These are phyloP conservation scores for Phalaenopsis hybrid DNA, from an alignment of 116 monocot species.

Conservation along the genomic window DNA sequence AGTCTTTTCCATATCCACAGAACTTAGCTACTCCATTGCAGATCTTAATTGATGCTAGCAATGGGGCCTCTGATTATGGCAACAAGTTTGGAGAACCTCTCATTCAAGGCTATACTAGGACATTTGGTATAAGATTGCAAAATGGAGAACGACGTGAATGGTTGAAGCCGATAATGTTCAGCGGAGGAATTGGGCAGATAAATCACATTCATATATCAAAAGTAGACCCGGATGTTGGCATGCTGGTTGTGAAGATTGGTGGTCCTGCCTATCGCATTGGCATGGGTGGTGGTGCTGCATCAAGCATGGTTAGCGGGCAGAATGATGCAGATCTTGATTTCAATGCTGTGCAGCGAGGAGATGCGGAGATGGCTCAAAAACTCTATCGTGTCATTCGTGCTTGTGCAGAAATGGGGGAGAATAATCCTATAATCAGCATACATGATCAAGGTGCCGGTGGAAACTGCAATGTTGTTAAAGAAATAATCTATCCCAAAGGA, in stretches of 20 bases:
- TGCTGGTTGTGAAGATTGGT: slow-evolving; percentile 96
- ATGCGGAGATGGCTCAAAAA: slow-evolving; percentile 99
- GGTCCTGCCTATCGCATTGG: slow-evolving; percentile 95
- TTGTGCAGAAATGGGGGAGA: slow-evolving; percentile 82
- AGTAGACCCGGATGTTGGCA: slow-evolving; percentile 72
- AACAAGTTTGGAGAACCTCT: slow-evolving; percentile 97
- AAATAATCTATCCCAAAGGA: slow-evolving; percentile 93
- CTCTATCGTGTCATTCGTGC: slow-evolving; percentile 83
- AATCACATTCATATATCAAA: slow-evolving; percentile 79
- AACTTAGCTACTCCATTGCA: slow-evolving; percentile 88
- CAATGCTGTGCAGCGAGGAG: slow-evolving; percentile 95
- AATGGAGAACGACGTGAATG: slow-evolving; percentile 89
- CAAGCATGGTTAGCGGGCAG: slow-evolving; percentile 96
- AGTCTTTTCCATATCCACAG: slow-evolving; percentile 64
- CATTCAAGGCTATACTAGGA: slow-evolving; percentile 89
- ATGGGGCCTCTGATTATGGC: slow-evolving; percentile 95
- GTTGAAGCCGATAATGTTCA: slow-evolving; percentile 98
- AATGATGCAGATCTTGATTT: slow-evolving; percentile 97
- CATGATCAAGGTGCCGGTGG: slow-evolving; percentile 99
- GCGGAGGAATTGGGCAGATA: slow-evolving; percentile 84
- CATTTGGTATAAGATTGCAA: slow-evolving; percentile 71
- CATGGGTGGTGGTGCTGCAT: slow-evolving; percentile 98
- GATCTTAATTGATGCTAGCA: slow-evolving; percentile 80
- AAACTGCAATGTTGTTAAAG: slow-evolving; percentile 97
- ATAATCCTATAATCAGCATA: slow-evolving; percentile 87